These are phyloP conservation scores for Rhizopogon roseolus DNA, from an alignment of 768 basidiomycete species.

Conservation along the genomic window DNA sequence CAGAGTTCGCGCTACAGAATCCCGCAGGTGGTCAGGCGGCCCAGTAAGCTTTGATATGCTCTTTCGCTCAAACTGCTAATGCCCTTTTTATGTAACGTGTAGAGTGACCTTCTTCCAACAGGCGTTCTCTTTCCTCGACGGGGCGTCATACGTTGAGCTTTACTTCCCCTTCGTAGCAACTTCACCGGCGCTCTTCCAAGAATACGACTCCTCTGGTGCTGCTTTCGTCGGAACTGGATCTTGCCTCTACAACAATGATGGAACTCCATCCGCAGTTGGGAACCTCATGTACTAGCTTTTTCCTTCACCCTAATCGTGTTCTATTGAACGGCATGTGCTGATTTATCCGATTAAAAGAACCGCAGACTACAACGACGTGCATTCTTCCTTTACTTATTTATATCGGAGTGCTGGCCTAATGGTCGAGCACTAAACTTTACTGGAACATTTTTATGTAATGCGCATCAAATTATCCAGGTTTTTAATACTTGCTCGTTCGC, in stretches of 20 bases:
- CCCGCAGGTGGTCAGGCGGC: conserved; percentile 24
- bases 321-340: no score
- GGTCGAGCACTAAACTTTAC: no score
- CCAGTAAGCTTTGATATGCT: conserved; percentile 17
- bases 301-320: no score
- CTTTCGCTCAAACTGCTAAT: background rate
- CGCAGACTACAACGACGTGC: no score
- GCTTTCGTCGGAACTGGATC: conserved; percentile 21
- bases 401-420: no score
- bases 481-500: no score
- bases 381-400: no score
- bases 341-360: no score
- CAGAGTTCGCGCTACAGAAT: conserved; percentile 29
- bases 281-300: conserved; percentile 15
- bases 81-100: background rate
- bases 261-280: conserved; percentile 19
- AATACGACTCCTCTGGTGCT: conserved; percentile 13
- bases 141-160: conserved; percentile 23
- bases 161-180: conserved; percentile 35
- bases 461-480: no score
- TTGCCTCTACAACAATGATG: conserved; percentile 28
- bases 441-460: no score
- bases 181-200: conserved; percentile 19
- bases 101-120: conserved; percentile 29
- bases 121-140: conserved; percentile 31